Percentiles rank a stretch among this genome's conserved stretches.
These are phyloP conservation scores for Bipolaris cookei DNA, from an alignment of 2,329 filamentous ascomycete genomes.

Conservation along the genomic window DNA sequence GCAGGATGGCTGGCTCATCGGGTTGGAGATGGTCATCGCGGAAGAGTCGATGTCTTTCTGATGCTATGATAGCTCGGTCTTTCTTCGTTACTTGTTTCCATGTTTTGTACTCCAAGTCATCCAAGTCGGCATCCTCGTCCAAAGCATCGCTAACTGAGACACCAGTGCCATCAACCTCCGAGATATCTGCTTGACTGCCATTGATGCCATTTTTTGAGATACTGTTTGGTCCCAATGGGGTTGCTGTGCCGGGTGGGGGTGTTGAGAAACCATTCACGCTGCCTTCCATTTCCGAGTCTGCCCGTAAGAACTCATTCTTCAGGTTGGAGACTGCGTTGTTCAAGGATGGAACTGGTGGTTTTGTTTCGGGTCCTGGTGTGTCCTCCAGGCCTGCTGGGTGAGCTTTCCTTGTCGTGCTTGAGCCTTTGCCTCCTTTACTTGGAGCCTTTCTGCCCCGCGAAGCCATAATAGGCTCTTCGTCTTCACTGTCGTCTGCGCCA, in stretches of 20 bases:
- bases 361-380: slow-evolving; percentile 77
- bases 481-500: slow-evolving; percentile 88
- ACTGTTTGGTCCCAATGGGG: slow-evolving; percentile 75
- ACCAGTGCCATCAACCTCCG: slow-evolving; percentile 80
- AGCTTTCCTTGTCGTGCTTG: slow-evolving; percentile 70
- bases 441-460: slow-evolving; percentile 89
- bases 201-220: slow-evolving; percentile 61
- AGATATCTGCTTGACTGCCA: slow-evolving; percentile 78
- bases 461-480: slow-evolving; percentile 94
- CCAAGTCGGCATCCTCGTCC: slow-evolving; percentile 80
- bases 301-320: slow-evolving; percentile 61
- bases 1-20: slow-evolving; percentile 85
- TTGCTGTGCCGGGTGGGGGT: slow-evolving; percentile 77
- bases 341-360: slow-evolving; percentile 68
- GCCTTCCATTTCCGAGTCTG: slow-evolving; percentile 82
- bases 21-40: slow-evolving; percentile 81
- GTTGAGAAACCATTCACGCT: slow-evolving; percentile 85
- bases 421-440: slow-evolving; percentile 73
- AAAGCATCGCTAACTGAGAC: slow-evolving; percentile 71
- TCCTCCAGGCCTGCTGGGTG: slow-evolving; percentile 76
- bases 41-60: slow-evolving; percentile 86
- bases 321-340: slow-evolving; percentile 57
- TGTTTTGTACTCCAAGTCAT: slow-evolving; percentile 90
- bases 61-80: slow-evolving; percentile 83
- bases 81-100: slow-evolving; percentile 99